Conservation (phyloP, 2,329 filamentous ascomycete species). For the Nigrospora osmanthi region DNA sequence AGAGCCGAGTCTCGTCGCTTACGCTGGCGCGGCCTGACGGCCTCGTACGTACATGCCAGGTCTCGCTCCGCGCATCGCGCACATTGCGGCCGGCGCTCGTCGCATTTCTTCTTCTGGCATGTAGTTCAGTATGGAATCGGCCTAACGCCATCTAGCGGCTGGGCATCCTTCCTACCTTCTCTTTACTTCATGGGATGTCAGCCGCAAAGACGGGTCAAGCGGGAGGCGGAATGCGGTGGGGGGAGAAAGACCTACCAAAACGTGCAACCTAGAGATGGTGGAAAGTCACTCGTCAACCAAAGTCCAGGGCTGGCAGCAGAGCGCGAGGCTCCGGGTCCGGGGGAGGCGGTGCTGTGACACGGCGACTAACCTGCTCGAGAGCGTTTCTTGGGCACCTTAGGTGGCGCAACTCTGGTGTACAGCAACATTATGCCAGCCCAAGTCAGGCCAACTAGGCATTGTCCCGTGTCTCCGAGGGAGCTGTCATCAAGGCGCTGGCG, state of each 20-base stretch:
- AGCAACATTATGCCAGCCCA: slow-evolving; percentile 38
- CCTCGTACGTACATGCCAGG: slow-evolving; percentile 42
- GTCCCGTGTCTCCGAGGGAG: no score
- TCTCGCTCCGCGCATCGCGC: slow-evolving; percentile 41
- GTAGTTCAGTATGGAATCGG: background rate
- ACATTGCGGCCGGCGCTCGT: slow-evolving; percentile 43
- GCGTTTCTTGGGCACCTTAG: slow-evolving; percentile 51
- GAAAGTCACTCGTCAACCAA: background rate
- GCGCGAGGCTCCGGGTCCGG: no score
- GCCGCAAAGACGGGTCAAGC: slow-evolving; percentile 11
- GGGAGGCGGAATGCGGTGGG: background rate
- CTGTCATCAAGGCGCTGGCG: no score
- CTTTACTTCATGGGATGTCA: slow-evolving; percentile 30
- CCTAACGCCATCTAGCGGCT: background rate
- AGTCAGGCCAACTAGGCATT: no score
- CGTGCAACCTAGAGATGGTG: slow-evolving; percentile 32
- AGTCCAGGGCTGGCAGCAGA: no score
- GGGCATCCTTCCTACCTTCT: slow-evolving; percentile 38
- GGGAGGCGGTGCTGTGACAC: background rate
- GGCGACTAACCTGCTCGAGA: slow-evolving; percentile 48
- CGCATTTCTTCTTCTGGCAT: slow-evolving; percentile 50
- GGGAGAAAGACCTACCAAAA: slow-evolving; percentile 38
- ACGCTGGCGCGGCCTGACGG: slow-evolving; percentile 33
- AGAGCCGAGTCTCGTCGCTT: slow-evolving; percentile 25
- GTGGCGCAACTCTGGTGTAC: slow-evolving; percentile 47